Conservation (phyloP, 23 red algal species). For the Agarophyton chilense region DNA sequence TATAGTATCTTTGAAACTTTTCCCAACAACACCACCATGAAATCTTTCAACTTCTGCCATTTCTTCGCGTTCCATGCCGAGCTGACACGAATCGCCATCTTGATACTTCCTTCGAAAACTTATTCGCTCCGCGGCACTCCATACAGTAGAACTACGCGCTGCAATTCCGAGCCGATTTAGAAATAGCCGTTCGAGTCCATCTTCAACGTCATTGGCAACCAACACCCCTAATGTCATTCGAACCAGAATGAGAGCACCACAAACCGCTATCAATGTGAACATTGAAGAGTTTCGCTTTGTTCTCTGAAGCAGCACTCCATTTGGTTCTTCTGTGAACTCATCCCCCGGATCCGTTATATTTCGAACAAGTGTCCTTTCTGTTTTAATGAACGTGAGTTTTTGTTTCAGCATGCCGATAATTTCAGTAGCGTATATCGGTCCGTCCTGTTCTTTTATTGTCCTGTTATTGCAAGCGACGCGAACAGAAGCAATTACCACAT, state of each 20-base stretch:
- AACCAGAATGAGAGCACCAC: not conserved
- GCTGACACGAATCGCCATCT: not conserved
- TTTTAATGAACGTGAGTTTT: conserved; percentile 4
- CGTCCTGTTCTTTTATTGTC: not conserved
- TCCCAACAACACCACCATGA: conserved; percentile 7
- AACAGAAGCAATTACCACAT: conserved; percentile 6
- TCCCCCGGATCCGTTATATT: not conserved
- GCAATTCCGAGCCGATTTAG: not conserved
- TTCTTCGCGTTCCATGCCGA: conserved; percentile 2
- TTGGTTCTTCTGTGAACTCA: not conserved
- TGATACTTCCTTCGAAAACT: conserved; percentile 17
- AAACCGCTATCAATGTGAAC: conserved; percentile 6
- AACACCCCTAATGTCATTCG: not conserved
- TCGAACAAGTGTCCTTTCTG: conserved; percentile 1
- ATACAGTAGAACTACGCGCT: not conserved
- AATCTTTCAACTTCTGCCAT: conserved; percentile 12
- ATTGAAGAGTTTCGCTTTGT: conserved; percentile 19
- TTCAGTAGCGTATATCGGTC: not conserved
- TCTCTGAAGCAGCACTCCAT: not conserved
- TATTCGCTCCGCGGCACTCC: not conserved
- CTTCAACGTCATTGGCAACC: conserved; percentile 8
- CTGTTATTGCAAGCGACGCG: not conserved
- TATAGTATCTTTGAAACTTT: not conserved
- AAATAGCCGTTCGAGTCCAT: not conserved
- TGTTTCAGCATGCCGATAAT: not conserved